Conservation (phyloP, 352 stramenopile genomes). For the Chrysophaeum taylorii region DNA sequence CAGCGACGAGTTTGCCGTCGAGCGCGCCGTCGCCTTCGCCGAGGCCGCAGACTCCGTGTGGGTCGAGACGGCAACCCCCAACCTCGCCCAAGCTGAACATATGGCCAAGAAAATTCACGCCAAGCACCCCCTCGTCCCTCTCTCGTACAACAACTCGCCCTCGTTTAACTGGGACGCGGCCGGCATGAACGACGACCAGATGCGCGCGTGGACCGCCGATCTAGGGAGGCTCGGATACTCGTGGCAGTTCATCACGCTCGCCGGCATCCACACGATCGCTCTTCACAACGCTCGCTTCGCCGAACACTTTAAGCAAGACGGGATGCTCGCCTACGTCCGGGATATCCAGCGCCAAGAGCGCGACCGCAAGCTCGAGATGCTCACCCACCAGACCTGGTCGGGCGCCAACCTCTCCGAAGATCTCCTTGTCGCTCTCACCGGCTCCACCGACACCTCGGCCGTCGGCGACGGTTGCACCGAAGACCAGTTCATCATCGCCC, state of each 20-base stretch:
- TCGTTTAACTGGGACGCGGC: conserved; percentile 97
- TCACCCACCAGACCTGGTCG: conserved; percentile 96
- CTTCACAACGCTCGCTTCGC: conserved; percentile 87
- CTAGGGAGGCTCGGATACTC: conserved; percentile 86
- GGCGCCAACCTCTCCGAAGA: conserved; percentile 88
- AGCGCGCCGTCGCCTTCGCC: conserved; percentile 82
- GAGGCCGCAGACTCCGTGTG: conserved; percentile 91
- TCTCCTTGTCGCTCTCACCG: no score
- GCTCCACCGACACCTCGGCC: no score
- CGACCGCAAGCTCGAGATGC: conserved; percentile 72
- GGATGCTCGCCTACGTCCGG: conserved; percentile 88
- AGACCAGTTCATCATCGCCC: no score
- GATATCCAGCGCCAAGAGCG: conserved; percentile 88
- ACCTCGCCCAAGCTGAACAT: conserved; percentile 77
- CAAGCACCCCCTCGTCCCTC: conserved; percentile 82
- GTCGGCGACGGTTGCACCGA: no score
- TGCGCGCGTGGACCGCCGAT: conserved; percentile 85
- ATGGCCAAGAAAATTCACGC: conserved; percentile 84
- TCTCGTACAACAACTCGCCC: conserved; percentile 94
- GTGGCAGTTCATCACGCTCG: conserved; percentile 98
- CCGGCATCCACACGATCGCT: conserved; percentile 93
- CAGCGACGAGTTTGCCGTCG: conserved; percentile 92
- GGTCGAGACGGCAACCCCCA: conserved; percentile 93
- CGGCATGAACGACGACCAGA: conserved; percentile 82
- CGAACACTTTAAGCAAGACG: conserved; percentile 69